These are phyloP conservation scores for Mesembryanthemum crystallinum DNA, from an alignment of 148 eudicot species.

Conservation along the genomic window DNA sequence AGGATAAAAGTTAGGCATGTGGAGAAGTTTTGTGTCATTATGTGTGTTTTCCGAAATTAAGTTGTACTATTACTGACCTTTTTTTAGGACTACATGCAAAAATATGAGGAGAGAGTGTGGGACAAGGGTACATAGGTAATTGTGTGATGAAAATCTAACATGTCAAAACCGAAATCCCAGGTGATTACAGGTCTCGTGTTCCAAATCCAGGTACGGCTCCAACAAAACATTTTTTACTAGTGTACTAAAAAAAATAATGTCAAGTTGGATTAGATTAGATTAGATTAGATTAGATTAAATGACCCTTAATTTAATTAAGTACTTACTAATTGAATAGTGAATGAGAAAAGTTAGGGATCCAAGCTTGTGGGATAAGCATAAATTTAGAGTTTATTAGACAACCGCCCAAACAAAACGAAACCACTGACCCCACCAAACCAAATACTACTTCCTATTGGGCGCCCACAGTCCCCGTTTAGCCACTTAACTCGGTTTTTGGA, in stretches of 20 bases:
- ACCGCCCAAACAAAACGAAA: conserved; percentile 17
- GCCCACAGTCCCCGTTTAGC: conserved; percentile 7
- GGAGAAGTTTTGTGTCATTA: too few species aligned
- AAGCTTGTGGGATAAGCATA: conserved; percentile 39
- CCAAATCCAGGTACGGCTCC: neutral
- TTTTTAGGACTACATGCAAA: too few species aligned
- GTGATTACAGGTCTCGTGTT: neutral
- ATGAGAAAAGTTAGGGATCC: conserved; percentile 18
- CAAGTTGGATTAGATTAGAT: conserved; percentile 20
- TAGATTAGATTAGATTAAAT: too few species aligned
- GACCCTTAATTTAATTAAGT: too few species aligned
- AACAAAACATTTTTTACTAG: neutral
- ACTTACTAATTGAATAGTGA: neutral
- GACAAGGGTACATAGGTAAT: neutral
- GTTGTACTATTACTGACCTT: too few species aligned
- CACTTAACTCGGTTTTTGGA: too few species aligned
- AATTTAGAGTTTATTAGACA: conserved; percentile 10
- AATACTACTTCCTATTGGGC: neutral
- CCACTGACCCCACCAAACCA: neutral
- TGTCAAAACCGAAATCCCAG: conserved; percentile 3
- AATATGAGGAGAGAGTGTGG: too few species aligned
- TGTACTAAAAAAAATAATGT: neutral
- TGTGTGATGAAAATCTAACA: conserved; percentile 1
- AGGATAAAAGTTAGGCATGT: too few species aligned
- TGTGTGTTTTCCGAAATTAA: too few species aligned